phyloP scores from a whole-genome alignment of 352 stramenopile species.

The Globisporangium nodosum region DNA sequence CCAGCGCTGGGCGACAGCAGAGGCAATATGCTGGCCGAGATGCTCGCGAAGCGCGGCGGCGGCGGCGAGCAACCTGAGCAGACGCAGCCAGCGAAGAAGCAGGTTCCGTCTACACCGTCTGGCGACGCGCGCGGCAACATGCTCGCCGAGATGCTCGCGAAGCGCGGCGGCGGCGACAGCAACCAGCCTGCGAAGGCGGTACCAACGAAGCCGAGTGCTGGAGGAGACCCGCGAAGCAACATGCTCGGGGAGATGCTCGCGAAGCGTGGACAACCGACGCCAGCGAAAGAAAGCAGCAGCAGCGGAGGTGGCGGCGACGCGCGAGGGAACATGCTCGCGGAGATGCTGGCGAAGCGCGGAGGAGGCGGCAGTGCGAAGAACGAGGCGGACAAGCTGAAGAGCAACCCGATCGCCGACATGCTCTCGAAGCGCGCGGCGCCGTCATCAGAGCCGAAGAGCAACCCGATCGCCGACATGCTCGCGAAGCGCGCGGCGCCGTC shows the following conservation, averaged over 20 bases:
- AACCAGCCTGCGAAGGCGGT: conserved; percentile 13
- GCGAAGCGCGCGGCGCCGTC: conserved; percentile 3
- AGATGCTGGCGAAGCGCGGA: conserved; percentile 36
- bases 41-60: conserved; percentile 12
- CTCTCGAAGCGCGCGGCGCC: conserved; percentile 1
- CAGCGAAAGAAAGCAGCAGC: conserved; percentile 6
- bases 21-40: conserved; percentile 13
- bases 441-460: conserved; percentile 2
- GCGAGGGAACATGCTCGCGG: conserved; percentile 26
- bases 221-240: conserved; percentile 4
- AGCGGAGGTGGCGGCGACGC: conserved; percentile 10
- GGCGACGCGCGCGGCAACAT: conserved; percentile 12
- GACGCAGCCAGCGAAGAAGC: neutral
- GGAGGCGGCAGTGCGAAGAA: neutral
- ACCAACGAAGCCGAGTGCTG: neutral
- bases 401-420: conserved; percentile 18
- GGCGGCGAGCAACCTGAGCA: neutral
- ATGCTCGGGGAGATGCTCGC: conserved; percentile 15
- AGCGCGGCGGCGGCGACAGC: conserved; percentile 12
- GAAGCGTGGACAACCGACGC: conserved; percentile 7
- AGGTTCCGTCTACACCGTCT: too few relatives aligned
- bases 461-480: conserved; percentile 14
- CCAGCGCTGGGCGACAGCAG: neutral
- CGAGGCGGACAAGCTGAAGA: neutral
- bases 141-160: conserved; percentile 27